These are phyloP conservation scores for Yamadazyma siamensis DNA, from an alignment of 1,139 yeast species.

Conservation along the genomic window DNA sequence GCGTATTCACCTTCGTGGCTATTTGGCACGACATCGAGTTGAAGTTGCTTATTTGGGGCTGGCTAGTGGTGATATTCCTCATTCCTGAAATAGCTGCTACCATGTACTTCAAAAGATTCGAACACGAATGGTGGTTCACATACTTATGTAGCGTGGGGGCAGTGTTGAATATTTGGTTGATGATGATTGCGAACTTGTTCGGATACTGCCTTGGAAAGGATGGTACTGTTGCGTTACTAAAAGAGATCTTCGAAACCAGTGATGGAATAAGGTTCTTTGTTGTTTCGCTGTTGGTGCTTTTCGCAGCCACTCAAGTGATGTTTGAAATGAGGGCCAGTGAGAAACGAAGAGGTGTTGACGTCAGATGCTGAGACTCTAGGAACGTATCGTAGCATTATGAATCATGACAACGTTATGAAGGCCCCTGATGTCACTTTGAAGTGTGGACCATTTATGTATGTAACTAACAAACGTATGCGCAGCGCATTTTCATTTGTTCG, in stretches of 20 bases:
- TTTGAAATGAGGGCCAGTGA: constrained; percentile 88
- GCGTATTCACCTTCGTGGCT: constrained; percentile 96
- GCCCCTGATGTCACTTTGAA: not conserved
- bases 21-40: constrained; percentile 97
- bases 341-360: constrained; percentile 74
- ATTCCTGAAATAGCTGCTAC: constrained; percentile 85
- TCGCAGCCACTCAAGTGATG: constrained; percentile 90
- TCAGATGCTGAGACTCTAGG: constrained; percentile 70
- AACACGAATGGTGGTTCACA: constrained; percentile 66
- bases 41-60: constrained; percentile 87
- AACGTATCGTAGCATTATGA: not conserved
- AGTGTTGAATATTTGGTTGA: constrained; percentile 88
- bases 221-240: constrained; percentile 66
- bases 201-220: constrained; percentile 93
- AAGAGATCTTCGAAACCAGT: constrained; percentile 67
- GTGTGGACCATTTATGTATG: not conserved
- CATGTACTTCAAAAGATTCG: constrained; percentile 36
- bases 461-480: too few species aligned
- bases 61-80: constrained; percentile 84
- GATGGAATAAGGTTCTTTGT: constrained; percentile 68
- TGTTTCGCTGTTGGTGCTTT: constrained; percentile 62
- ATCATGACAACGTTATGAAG: not conserved
- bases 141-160: constrained; percentile 86
- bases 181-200: constrained; percentile 94
- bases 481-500: too few species aligned